Percentiles rank a stretch among this genome's conserved stretches.
phyloP scores from a whole-genome alignment of 345 rosid species.

The Turritis glabra region DNA sequence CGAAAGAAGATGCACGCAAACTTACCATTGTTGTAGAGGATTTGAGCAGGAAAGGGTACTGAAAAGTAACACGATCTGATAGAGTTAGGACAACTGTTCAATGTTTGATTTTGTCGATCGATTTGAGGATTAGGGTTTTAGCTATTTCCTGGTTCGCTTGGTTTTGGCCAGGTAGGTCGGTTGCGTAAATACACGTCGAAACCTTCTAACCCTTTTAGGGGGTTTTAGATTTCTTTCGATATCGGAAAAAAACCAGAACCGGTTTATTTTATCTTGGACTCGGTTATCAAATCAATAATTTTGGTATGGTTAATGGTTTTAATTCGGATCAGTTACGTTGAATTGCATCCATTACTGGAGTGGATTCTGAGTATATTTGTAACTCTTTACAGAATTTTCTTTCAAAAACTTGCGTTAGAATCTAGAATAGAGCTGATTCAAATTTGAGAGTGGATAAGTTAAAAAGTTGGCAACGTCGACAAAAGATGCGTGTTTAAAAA shows the following conservation, averaged over 20 bases:
- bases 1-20: not conserved
- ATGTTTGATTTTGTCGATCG: not conserved
- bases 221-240: not conserved
- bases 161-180: not conserved
- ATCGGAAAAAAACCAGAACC: not conserved
- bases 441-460: not conserved
- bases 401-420: too few species aligned
- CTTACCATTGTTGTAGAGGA: slow-evolving; percentile 25
- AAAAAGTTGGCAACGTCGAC: not conserved
- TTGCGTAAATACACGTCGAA: not conserved
- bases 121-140: slow-evolving; percentile 26
- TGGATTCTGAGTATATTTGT: not conserved
- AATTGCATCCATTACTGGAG: not conserved
- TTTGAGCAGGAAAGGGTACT: not conserved
- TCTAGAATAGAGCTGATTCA: not conserved
- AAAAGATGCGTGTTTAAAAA: not conserved
- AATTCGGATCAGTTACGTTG: not conserved
- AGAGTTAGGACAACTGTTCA: not conserved
- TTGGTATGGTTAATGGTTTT: not conserved
- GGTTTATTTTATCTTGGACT: not conserved
- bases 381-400: not conserved
- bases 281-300: not conserved
- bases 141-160: not conserved
- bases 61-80: not conserved
- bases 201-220: not conserved